Conservation (phyloP, 768 basidiomycete genomes). For the Heimioporus sp. region DNA sequence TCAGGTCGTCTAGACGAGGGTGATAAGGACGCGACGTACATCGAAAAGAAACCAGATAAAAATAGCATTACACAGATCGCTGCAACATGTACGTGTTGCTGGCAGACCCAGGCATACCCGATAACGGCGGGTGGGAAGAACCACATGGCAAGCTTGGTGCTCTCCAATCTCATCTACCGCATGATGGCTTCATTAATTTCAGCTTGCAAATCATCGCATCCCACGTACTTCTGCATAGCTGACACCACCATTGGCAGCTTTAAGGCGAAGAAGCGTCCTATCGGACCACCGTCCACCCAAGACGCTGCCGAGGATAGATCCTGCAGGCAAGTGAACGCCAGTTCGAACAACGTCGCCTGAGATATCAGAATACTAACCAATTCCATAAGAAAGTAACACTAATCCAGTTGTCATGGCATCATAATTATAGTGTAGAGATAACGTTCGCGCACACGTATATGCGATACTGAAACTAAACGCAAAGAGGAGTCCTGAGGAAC, state of each 20-base stretch:
- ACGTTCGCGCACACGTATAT: slow-evolving; percentile 75
- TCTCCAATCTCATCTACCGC: slow-evolving; percentile 69
- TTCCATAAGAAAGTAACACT: slow-evolving; percentile 72
- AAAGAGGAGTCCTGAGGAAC: slow-evolving; percentile 57
- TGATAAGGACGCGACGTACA: slow-evolving; percentile 43
- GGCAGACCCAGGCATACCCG: slow-evolving; percentile 76
- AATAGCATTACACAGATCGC: slow-evolving; percentile 76
- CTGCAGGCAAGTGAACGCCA: slow-evolving; percentile 16
- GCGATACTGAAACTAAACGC: slow-evolving; percentile 67
- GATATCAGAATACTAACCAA: slow-evolving; percentile 41
- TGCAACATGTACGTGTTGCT: slow-evolving; percentile 61
- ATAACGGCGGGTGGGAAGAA: slow-evolving; percentile 55
- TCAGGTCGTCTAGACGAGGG: not conserved
- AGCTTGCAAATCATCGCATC: not conserved
- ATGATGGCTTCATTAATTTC: too few relatives aligned
- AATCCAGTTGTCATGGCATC: slow-evolving; percentile 73
- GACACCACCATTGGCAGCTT: slow-evolving; percentile 45
- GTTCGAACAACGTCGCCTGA: not conserved
- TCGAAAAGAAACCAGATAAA: slow-evolving; percentile 66
- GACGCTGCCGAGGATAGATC: slow-evolving; percentile 53
- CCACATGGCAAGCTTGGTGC: slow-evolving; percentile 56
- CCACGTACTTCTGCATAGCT: slow-evolving; percentile 58
- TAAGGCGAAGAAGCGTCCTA: slow-evolving; percentile 42
- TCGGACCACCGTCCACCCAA: slow-evolving; percentile 64
- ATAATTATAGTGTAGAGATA: slow-evolving; percentile 64